phyloP scores from a whole-genome alignment of 306 rosid genomes.

The Cucumis melo region DNA sequence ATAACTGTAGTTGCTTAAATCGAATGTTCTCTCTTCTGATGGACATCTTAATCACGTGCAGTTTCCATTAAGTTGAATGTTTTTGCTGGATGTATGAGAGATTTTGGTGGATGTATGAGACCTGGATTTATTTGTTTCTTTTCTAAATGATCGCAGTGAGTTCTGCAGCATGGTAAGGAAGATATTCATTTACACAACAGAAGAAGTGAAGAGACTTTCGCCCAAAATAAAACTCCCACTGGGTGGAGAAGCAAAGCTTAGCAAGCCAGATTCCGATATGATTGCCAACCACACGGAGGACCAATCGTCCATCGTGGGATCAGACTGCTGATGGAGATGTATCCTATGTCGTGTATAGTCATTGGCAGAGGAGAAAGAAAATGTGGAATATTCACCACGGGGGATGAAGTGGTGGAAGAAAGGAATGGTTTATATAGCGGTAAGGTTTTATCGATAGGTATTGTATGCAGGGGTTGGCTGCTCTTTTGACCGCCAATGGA shows the following conservation, averaged over 20 bases:
- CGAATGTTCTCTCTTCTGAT: not conserved
- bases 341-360: not conserved
- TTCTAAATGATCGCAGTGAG: conserved; percentile 45
- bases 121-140: not conserved
- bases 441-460: conserved; percentile 1
- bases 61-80: not conserved
- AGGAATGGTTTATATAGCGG: not conserved
- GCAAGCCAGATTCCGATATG: conserved; percentile 47
- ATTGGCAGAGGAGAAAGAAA: not conserved
- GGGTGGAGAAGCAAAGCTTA: conserved; percentile 37
- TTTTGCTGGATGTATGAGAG: not conserved
- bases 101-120: not conserved
- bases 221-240: conserved; percentile 60
- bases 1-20: not conserved
- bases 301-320: conserved; percentile 55
- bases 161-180: conserved; percentile 87
- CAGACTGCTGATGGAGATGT: conserved; percentile 34
- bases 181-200: conserved; percentile 79
- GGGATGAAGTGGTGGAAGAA: not conserved
- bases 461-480: not conserved
- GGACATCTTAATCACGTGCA: not conserved
- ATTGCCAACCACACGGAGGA: conserved; percentile 58
- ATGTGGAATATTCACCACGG: not conserved
- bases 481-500: not conserved
- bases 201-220: conserved; percentile 82